Conservation (phyloP, 169 alveolate species). For the Plasmodium adleri region DNA sequence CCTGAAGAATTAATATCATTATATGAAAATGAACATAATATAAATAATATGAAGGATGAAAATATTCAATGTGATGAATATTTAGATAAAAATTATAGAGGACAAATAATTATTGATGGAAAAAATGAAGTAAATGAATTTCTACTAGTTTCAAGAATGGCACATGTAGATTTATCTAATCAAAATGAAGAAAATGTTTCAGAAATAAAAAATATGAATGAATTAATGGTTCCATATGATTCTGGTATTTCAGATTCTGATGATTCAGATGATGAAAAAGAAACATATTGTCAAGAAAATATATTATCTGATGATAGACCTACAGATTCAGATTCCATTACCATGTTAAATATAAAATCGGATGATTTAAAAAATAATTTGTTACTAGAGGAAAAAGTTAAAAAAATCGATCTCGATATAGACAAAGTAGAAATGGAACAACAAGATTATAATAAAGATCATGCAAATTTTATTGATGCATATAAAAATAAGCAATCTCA, state of each 20-base stretch:
- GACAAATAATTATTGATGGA: slow-evolving; percentile 74
- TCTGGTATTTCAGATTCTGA: slow-evolving; percentile 20
- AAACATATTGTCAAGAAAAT: not conserved
- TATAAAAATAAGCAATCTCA: too few species aligned
- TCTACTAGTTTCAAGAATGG: slow-evolving; percentile 73
- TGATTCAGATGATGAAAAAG: slow-evolving; percentile 26
- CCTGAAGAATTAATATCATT: slow-evolving; percentile 60
- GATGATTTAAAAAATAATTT: too few species aligned
- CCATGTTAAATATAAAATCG: too few species aligned
- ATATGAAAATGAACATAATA: slow-evolving; percentile 54
- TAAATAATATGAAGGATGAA: not conserved
- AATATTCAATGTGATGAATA: slow-evolving; percentile 16
- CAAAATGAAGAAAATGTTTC: slow-evolving; percentile 19
- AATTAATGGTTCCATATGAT: not conserved
- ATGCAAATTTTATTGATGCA: too few species aligned
- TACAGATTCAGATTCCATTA: too few species aligned
- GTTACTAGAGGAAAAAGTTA: too few species aligned
- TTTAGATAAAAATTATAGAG: slow-evolving; percentile 65
- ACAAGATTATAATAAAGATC: too few species aligned
- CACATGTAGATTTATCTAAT: slow-evolving; percentile 37
- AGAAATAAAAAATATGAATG: slow-evolving; percentile 19
- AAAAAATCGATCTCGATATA: too few species aligned
- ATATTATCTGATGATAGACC: not conserved
- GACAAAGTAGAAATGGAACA: too few species aligned
- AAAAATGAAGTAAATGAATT: slow-evolving; percentile 68